Conservation (phyloP, 352 stramenopile genomes). For the Phytopythium sindhum region DNA sequence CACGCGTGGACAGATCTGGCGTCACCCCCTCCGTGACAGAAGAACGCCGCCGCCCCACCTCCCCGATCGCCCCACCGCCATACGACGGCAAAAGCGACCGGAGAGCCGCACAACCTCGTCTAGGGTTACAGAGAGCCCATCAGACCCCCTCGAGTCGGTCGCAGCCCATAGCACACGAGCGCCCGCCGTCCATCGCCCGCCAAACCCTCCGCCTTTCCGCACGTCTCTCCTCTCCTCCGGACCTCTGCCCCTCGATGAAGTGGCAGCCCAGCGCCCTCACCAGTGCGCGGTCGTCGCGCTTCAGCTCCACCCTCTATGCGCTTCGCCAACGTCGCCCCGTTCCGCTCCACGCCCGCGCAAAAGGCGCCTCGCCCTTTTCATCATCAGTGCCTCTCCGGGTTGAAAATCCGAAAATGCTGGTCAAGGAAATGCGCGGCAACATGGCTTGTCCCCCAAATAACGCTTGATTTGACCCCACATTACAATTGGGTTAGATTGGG, state of each 20-base stretch:
- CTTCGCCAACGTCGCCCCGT: neutral
- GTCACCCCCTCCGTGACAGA: constrained; percentile 7
- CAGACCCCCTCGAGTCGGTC: constrained; percentile 28
- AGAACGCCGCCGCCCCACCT: constrained; percentile 8
- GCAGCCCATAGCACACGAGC: constrained; percentile 15
- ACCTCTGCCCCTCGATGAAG: neutral
- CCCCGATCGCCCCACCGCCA: too few species aligned
- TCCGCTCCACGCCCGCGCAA: neutral
- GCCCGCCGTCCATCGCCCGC: neutral
- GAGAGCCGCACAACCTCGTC: constrained; percentile 22
- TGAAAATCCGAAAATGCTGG: neutral
- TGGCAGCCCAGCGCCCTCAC: neutral
- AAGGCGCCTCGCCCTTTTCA: neutral
- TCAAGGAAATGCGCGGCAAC: neutral
- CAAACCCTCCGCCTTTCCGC: neutral
- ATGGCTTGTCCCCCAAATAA: too few species aligned
- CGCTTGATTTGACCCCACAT: too few species aligned
- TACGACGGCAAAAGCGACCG: neutral
- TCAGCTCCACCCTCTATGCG: too few species aligned
- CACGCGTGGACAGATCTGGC: constrained; percentile 17
- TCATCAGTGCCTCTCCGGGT: constrained; percentile 1
- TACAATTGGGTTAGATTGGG: too few species aligned
- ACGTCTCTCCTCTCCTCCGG: neutral
- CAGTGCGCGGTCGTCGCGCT: neutral
- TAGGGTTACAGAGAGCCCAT: constrained; percentile 73